Base-by-base conservation (phyloP, 1,284 basidiomycete species). In the Trametes sp. region DNA sequence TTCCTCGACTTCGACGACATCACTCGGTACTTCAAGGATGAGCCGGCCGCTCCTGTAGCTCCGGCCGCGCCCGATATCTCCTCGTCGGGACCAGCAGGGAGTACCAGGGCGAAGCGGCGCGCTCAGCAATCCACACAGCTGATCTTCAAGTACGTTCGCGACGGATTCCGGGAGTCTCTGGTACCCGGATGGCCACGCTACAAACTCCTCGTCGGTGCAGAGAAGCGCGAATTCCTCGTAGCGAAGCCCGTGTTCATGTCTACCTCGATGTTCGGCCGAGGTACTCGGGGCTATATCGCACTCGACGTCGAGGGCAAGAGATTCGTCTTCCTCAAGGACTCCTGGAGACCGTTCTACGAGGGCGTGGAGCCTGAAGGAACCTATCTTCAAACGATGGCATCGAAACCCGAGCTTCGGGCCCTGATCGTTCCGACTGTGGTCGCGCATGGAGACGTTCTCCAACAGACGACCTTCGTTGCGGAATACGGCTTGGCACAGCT, bases 291-390 rank as follows among this genome's bases (percentile, higher is more conserved):
- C 6, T 65, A 46, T 24, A 26, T 62, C 48, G 59, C 56, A 2
- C n/a, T 60, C 10, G 64, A 66, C 24, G 46, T 52, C 44, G 7
- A n/a, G 16, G 42, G 28, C 10, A 31, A 48, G 4, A 24, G 35
- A 16, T 60, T 65, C 23, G 61, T 60, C 5, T 62, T 35, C 23
- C 29, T 65, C 14, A 62, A 65, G 61, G 64, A 65, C 54, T 36
- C 55, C 7, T 65, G 64, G 64, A 48, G 64, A 5, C 28, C 36
- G 9, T 57, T 21, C 52, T 59, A 59, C 29, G 26, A 21, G 16
- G 36, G 28, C 16, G 49, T 62, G n/a, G 42, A 59, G 14, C 33
- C 49, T 5, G 63, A 65, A 38, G 63, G 63, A 6, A 29, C 14
- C 16, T 41, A 41, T n/a, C 50, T 64, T 3, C 8, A 28, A 16